Evolutionary conservation across 768 basidiomycete genomes (phyloP).

Genomic region (Lyophyllum atratum): DNA sequence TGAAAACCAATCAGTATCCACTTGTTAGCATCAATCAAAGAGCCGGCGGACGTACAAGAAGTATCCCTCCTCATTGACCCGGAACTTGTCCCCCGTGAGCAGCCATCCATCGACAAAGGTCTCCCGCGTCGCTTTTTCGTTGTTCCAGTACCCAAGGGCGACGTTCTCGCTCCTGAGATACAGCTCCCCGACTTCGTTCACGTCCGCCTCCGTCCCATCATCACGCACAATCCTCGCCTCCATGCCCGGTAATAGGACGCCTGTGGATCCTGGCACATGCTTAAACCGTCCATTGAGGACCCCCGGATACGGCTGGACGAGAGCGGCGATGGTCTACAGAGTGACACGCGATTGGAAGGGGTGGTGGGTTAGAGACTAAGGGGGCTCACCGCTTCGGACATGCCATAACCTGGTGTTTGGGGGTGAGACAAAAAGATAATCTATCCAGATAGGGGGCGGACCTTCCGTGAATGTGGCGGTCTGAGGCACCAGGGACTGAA

Average conservation of each 20-base stretch:
- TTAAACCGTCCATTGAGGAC: conserved; percentile 44
- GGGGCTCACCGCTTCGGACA: conserved; percentile 63
- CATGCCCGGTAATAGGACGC: conserved; percentile 63
- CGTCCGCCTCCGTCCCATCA: conserved; percentile 50
- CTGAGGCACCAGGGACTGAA: conserved; percentile 37
- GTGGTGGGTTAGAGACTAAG: background rate
- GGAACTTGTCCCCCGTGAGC: conserved; percentile 71
- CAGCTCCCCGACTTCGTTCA: conserved; percentile 68
- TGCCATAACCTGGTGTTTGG: conserved; percentile 57
- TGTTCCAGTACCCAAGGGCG: conserved; percentile 72
- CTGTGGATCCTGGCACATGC: conserved; percentile 44
- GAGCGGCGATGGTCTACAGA: conserved; percentile 55
- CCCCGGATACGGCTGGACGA: conserved; percentile 46
- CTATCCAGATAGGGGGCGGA: conserved; percentile 21
- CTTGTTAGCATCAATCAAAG: background rate
- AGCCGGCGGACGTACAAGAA: conserved; percentile 55
- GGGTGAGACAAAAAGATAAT: background rate
- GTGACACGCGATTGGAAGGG: background rate
- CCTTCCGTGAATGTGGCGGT: conserved; percentile 46
- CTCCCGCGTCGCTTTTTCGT: conserved; percentile 63
- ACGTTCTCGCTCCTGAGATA: conserved; percentile 55
- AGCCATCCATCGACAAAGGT: conserved; percentile 79
- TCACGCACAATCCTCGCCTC: conserved; percentile 53
- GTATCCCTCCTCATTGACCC: conserved; percentile 57
- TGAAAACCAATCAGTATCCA: background rate